Base-by-base conservation (phyloP, 345 rosid species). In the Aquilaria yunnanensis region DNA sequence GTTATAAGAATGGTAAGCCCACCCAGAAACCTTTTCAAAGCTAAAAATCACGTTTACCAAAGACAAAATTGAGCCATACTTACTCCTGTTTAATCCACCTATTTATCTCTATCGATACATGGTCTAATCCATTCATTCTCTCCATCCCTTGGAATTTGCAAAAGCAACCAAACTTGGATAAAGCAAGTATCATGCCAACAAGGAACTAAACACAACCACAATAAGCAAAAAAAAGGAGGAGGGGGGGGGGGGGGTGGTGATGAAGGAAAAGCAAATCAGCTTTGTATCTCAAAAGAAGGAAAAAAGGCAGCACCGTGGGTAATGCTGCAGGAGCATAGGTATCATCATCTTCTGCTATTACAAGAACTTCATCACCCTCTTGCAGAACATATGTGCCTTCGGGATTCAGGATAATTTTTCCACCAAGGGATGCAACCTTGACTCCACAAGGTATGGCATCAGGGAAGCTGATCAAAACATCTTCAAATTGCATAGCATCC, bases 321-420 rank as follows among this genome's bases (percentile, higher is more conserved):
- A 86, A 72, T 67, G 77, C 64, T 49, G 81, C 76, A 16, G 89
- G 89, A 67, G 84, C 69, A 69, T 84, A 86, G 67, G 78, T 76
- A 68, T 86, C 86, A 65, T 86, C 93, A 67, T 86, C 93, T 80
- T 84, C 93, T 10, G 93, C 93, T 70, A 86, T 81, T 70, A 86
- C 93, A 69, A 84, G 87, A 78, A 86, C 78, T 82, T 86, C 89
- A 60, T 86, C 93, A 6, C 81, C 87, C 60, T 84, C 87, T 75
- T 84, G 89, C 33, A 86, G 79, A 61, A 77, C 75, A 63, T 82
- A 80, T 0, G 84, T 74, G 60, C 84, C 93, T 7, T 84, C 87
- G 54, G 89, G 93, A 72, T 87, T 87, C 72, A 84, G 67, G 70
- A 87, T 75, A 69, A 87, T 84, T 66, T 77, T 82, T 64, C 93